Conservation (phyloP, 805 yeast species). For the Metschnikowia colocasiae region DNA sequence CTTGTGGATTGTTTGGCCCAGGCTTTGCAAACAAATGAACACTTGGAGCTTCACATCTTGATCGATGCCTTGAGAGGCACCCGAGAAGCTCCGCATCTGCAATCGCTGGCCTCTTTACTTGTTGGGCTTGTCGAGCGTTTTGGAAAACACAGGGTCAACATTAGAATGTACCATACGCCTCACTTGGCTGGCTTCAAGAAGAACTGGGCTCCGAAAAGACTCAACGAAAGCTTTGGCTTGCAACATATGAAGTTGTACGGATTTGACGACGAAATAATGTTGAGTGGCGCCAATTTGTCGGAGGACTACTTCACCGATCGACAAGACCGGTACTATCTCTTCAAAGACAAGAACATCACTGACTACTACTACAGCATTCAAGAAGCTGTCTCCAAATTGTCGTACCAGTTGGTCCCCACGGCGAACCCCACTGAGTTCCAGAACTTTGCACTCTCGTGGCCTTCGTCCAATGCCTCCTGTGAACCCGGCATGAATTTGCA, state of each 20-base stretch:
- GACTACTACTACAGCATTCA: conserved; percentile 77
- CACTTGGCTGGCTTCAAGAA: conserved; percentile 66
- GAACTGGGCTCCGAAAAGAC: conserved; percentile 67
- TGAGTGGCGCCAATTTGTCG: conserved; percentile 90
- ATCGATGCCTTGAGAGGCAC: conserved; percentile 91
- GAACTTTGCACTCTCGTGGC: conserved; percentile 70
- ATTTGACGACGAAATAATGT: conserved; percentile 81
- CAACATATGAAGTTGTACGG: conserved; percentile 99
- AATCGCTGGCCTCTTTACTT: conserved; percentile 71
- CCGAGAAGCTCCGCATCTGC: conserved; percentile 74
- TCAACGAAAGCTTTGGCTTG: conserved; percentile 88
- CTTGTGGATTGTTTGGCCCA: conserved; percentile 57
- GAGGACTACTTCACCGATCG: conserved; percentile 90
- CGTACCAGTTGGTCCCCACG: conserved; percentile 57
- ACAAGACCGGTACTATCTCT: conserved; percentile 86
- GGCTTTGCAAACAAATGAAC: conserved; percentile 57
- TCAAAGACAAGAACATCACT: conserved; percentile 54
- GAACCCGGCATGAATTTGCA: conserved; percentile 61
- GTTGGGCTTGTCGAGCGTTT: conserved; percentile 61
- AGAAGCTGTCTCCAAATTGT: conserved; percentile 59
- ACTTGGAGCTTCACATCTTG: conserved; percentile 65
- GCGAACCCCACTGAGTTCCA: conserved; percentile 32
- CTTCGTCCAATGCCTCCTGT: conserved; percentile 56
- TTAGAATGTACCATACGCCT: conserved; percentile 89
- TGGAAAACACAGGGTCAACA: conserved; percentile 65